phyloP scores from a whole-genome alignment of 2,329 filamentous ascomycete genomes.

The Aspergillus sp. region DNA sequence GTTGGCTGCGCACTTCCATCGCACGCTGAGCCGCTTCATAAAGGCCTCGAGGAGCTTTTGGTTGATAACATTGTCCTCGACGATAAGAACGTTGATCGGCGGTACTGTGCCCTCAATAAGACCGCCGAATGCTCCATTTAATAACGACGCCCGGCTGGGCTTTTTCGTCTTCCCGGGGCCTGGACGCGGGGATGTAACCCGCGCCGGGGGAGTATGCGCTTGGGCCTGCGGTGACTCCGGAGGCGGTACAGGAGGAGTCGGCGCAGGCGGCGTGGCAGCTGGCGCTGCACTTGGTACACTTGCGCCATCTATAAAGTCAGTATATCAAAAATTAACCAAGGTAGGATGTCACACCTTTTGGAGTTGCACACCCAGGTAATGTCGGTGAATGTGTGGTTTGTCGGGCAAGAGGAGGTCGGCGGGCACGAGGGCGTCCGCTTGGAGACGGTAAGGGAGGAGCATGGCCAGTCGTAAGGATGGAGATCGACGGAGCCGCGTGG shows the following conservation, averaged over 20 bases:
- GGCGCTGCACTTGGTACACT: constrained; percentile 26
- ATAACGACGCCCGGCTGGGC: constrained; percentile 28
- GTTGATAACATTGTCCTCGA: constrained; percentile 99
- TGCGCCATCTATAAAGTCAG: constrained; percentile 25
- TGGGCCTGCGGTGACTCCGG: constrained; percentile 40
- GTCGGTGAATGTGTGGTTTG: constrained; percentile 83
- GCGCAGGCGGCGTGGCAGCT: constrained; percentile 28
- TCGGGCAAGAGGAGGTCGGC: constrained; percentile 60
- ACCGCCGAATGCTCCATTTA: constrained; percentile 52
- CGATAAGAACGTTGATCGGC: constrained; percentile 94
- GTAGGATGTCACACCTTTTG: constrained; percentile 41
- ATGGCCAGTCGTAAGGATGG: constrained; percentile 77
- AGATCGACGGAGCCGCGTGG: constrained; percentile 65
- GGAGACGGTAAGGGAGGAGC: constrained; percentile 80
- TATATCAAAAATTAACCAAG: constrained; percentile 1
- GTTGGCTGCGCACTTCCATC: constrained; percentile 97
- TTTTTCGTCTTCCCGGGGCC: constrained; percentile 35
- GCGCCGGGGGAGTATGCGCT: constrained; percentile 35
- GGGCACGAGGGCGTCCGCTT: constrained; percentile 61
- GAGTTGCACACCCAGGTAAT: constrained; percentile 52
- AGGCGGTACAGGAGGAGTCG: constrained; percentile 34
- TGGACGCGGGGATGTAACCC: constrained; percentile 51
- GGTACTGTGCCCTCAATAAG: constrained; percentile 81
- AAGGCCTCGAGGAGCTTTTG: constrained; percentile 90
- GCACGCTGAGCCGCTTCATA: constrained; percentile 90